Evolutionary conservation across 148 eudicot genomes (phyloP).

Genomic region (Amaranthus hypochondriacus): DNA sequence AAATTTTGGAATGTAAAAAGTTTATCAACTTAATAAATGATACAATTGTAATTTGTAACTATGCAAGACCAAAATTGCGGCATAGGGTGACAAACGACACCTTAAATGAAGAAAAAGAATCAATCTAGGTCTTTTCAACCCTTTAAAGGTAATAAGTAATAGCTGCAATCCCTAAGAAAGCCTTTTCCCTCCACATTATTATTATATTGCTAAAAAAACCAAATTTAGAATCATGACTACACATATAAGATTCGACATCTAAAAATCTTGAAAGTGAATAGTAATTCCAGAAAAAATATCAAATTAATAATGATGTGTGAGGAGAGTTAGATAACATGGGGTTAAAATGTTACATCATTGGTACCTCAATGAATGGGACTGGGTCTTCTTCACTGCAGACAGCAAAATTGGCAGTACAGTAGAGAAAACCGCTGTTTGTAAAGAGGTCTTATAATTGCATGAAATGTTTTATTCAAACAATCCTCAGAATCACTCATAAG

Average conservation of each 20-base stretch:
- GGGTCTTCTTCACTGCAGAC: slow-evolving; percentile 40
- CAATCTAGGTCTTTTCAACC: too few species aligned
- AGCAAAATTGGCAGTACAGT: slow-evolving; percentile 61
- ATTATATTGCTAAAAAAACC: too few species aligned
- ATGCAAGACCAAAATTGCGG: too few species aligned
- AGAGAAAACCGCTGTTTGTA: slow-evolving; percentile 86
- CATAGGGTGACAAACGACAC: too few species aligned
- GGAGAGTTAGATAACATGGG: background rate
- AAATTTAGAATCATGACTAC: too few species aligned
- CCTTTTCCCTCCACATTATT: too few species aligned
- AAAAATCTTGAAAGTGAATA: too few species aligned
- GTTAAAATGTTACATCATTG: background rate
- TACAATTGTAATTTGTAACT: background rate
- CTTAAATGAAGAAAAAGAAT: too few species aligned
- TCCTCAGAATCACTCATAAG: slow-evolving; percentile 76
- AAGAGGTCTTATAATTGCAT: slow-evolving; percentile 75
- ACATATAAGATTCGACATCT: too few species aligned
- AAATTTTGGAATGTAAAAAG: background rate
- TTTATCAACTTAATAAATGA: background rate
- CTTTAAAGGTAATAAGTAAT: too few species aligned
- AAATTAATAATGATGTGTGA: background rate
- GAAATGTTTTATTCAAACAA: slow-evolving; percentile 74
- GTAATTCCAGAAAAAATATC: too few species aligned
- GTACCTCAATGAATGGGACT: slow-evolving; percentile 51
- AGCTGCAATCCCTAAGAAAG: too few species aligned